Evolutionary conservation across 1,284 basidiomycete genomes (phyloP), one percentile per base, ranked within the genome.

Genomic region (Sanguinoderma infundibulare): DNA sequence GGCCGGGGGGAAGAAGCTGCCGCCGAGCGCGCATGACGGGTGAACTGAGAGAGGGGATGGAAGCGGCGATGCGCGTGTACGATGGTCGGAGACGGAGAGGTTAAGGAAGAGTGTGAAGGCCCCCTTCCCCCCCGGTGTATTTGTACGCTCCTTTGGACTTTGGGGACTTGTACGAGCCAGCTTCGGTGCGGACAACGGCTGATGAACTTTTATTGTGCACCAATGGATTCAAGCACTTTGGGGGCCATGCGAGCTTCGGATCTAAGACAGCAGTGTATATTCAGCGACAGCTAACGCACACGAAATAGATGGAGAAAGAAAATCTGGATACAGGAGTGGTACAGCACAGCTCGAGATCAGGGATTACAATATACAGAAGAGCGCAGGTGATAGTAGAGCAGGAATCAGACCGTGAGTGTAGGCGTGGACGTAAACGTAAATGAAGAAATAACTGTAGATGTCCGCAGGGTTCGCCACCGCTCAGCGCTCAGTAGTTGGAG

Each of bases 401-500:
- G 17, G 17, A 9, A 15, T 34, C 22, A 49, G 39, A 36, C 51
- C 28, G 28, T 44, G 36, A 28, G 30, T 26, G 49, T 36, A 34
- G 24, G 47, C 30, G 30, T 22, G 20, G 7, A 47, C 34, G n/a
- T 24, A 30, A 14, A 34, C 14, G 59, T 53, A 61, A 56, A 44
- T 61, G 59, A 57, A 26, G 46, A 17, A 49, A 57, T 61, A 61
- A 53, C 42, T 61, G 59, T 53, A 55, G n/a, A 20, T 34, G 47
- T 50, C 35, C 51, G 35, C 28, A 22, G 1, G 26, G 15, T 34
- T 26, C 22, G 15, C 28, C 22, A 24, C 34, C 15, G 22, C 14
- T 14, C 9, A 36, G 39, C 24, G 53, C 60, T 64, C 55, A 67
- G 59, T 64, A 67, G 42, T 60, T 67, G 51, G 68, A 67, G 24